Percentiles rank a stretch among this genome's conserved stretches.
phyloP scores from a whole-genome alignment of 495 filamentous ascomycete genomes.

The Opeltia flavorubescens region DNA sequence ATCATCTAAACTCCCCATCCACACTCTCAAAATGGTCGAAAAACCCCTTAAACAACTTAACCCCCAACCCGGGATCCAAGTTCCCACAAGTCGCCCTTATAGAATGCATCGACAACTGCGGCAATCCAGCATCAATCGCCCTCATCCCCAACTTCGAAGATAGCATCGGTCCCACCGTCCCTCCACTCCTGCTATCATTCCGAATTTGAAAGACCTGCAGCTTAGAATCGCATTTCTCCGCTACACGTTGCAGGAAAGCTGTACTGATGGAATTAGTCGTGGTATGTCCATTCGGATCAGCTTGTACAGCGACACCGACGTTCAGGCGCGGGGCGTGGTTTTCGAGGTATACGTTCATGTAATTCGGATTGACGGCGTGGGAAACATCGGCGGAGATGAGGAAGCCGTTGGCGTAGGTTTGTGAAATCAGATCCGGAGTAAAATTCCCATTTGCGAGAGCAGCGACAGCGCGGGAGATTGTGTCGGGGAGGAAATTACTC shows the following conservation, averaged over 20 bases:
- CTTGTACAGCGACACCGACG: conserved; percentile 66
- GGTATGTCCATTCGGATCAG: conserved; percentile 89
- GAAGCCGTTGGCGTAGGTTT: conserved; percentile 87
- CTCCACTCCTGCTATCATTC: conserved; percentile 76
- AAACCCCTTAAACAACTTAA: conserved; percentile 80
- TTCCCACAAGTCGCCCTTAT: conserved; percentile 83
- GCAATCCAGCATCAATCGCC: conserved; percentile 79
- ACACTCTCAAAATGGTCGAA: conserved; percentile 79
- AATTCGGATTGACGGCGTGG: conserved; percentile 93
- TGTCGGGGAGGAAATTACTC: conserved; percentile 70
- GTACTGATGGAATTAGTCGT: conserved; percentile 74
- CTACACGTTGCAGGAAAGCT: conserved; percentile 59
- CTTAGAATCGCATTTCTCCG: conserved; percentile 49
- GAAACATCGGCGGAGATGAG: conserved; percentile 85
- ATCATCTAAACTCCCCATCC: conserved; percentile 56
- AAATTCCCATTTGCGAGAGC: conserved; percentile 39
- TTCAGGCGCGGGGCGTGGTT: conserved; percentile 84
- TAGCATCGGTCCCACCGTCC: conserved; percentile 92
- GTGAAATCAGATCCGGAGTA: conserved; percentile 55
- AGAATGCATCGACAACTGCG: conserved; percentile 88
- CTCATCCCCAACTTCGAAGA: conserved; percentile 67
- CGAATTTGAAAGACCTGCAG: conserved; percentile 90
- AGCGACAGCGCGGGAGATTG: conserved; percentile 70
- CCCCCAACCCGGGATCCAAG: conserved; percentile 76
- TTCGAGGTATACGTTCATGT: conserved; percentile 62